A percentile compares a stretch with the other conserved stretches of the same genome.
Evolutionary conservation across 2,329 filamentous ascomycete species (phyloP).

Genomic region (Salinomyces thailandicus): DNA sequence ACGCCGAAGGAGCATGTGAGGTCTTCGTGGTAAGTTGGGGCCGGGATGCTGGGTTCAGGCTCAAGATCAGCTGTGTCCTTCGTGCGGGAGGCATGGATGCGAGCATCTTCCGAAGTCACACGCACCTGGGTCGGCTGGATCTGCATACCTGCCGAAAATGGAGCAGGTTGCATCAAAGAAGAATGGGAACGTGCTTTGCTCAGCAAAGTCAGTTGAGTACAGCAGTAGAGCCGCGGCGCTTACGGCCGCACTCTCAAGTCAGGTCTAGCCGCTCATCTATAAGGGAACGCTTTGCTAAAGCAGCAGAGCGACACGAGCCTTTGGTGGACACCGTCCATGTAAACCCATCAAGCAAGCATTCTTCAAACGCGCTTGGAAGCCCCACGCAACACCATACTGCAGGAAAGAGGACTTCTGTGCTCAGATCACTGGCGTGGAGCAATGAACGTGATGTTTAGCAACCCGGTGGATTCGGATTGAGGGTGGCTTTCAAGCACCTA

Average conservation of each 20-base stretch:
- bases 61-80: no score
- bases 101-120: conserved; percentile 26
- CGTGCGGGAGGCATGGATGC: conserved; percentile 27
- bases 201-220: background rate
- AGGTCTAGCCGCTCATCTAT: background rate
- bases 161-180: conserved; percentile 5
- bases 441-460: no score
- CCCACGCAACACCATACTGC: no score
- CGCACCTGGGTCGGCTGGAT: conserved; percentile 20
- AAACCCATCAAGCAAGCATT: background rate
- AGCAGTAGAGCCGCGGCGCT: no score
- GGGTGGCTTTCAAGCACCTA: background rate
- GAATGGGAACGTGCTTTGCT: background rate
- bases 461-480: background rate
- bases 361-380: no score
- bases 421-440: no score
- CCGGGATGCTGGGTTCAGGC: no score
- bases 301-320: background rate
- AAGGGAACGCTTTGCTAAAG: background rate
- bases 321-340: background rate
- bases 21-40: no score
- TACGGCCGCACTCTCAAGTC: background rate
- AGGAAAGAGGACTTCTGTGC: no score
- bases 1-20: no score
- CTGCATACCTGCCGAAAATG: conserved; percentile 13